Conservation (phyloP, 257 asterid species). For the Rubia yunnanensis region DNA sequence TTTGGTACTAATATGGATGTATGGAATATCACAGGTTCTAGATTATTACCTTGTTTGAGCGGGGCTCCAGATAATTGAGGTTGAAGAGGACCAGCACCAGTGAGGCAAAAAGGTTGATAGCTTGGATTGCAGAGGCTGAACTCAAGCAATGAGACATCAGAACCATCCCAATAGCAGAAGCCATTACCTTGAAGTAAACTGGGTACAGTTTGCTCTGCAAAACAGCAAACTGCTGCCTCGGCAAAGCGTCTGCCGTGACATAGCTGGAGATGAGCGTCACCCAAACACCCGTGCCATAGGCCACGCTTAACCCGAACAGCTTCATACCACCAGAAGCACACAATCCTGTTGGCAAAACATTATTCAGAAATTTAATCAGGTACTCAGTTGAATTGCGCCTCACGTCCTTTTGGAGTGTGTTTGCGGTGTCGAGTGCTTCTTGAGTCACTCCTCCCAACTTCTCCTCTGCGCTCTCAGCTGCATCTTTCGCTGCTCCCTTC, state of each 20-base stretch:
- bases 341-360: no score
- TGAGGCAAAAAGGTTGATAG: conserved; percentile 36
- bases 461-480: conserved; percentile 1
- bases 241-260: conserved; percentile 49
- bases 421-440: conserved; percentile 11
- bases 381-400: conserved; percentile 9
- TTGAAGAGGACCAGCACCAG: conserved; percentile 41
- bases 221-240: conserved; percentile 60
- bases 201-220: conserved; percentile 78
- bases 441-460: background rate
- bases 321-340: conserved; percentile 24
- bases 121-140: conserved; percentile 20
- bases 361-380: no score
- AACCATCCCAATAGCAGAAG: conserved; percentile 40
- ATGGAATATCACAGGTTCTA: background rate
- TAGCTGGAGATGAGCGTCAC: conserved; percentile 63
- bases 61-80: conserved; percentile 54
- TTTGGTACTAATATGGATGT: no score
- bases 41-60: conserved; percentile 60
- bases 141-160: conserved; percentile 47
- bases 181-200: conserved; percentile 66
- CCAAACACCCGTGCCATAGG: conserved; percentile 71
- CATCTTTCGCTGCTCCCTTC: conserved; percentile 18
- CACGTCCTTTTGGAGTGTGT: conserved; percentile 11
- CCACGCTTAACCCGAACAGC: conserved; percentile 50